These are phyloP conservation scores for Bruguiera parviflora DNA, from an alignment of 345 rosid genomes.

Conservation along the genomic window DNA sequence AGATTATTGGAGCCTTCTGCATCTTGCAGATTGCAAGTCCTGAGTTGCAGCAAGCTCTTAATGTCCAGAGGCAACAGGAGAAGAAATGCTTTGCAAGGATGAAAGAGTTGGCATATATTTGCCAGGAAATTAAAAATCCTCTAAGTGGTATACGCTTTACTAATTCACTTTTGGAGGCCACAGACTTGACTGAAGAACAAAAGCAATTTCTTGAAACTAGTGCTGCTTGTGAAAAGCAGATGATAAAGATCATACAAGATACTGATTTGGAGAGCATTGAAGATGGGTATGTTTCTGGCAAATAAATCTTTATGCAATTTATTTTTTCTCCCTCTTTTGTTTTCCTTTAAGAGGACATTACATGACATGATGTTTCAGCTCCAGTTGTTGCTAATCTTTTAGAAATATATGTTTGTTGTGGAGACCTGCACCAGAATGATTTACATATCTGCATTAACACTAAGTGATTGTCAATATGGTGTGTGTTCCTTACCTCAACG, in stretches of 20 bases:
- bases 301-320: neutral
- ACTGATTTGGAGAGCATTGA: constrained; percentile 69
- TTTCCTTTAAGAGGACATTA: too few relatives aligned
- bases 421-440: neutral
- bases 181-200: constrained; percentile 70
- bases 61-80: constrained; percentile 69
- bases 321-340: neutral
- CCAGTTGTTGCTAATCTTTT: neutral
- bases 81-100: constrained; percentile 51
- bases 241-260: constrained; percentile 57
- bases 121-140: constrained; percentile 76
- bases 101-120: constrained; percentile 83
- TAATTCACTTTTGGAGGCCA: constrained; percentile 70
- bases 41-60: constrained; percentile 84
- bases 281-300: constrained; percentile 55
- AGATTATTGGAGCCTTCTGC: constrained; percentile 87
- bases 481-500: neutral
- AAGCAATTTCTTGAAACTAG: constrained; percentile 84
- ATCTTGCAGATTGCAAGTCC: constrained; percentile 93
- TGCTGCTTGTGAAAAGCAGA: constrained; percentile 86
- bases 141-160: constrained; percentile 70
- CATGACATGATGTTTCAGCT: neutral
- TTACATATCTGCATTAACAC: neutral
- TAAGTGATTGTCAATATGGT: neutral
- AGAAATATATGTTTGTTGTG: neutral